Base-by-base conservation (phyloP, 2,329 filamentous ascomycete species). In the Xylariaceae sp. region DNA sequence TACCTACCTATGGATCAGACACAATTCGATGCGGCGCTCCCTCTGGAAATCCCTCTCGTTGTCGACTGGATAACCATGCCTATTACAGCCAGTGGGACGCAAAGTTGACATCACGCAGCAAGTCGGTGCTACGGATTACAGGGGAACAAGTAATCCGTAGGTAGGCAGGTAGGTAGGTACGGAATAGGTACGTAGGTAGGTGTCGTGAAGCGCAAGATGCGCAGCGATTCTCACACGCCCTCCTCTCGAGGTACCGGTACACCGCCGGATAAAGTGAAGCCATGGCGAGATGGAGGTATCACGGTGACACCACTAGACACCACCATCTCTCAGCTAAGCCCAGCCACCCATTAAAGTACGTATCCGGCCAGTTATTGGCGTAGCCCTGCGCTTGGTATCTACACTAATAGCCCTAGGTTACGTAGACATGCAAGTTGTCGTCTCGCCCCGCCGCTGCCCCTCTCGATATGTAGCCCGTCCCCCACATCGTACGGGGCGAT, bases 201-300 rank as follows among this genome's bases (percentile, higher is more conserved):
- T 18, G 17, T 18, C n/a, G 23, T 30, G 17, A 49, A 34, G 49
- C 6, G 30, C 50, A 58, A 50, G 50, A 37, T 11, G 10, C 30
- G 42, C 53, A 39, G 55, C 44, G 42, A 45, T 47, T 44, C 56
- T 17, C 37, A 39, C 42, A 54, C 17, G 50, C n/a, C 57, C 51
- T 15, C 4, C 4, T 9, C 5, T 49, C 7, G 13, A 35, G 9
- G 55, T 62, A 58, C 53, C 9, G 53, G 45, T 56, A 58, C 58
- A 63, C 56, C 58, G 56, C 59, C 58, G 59, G 61, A 58, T 56
- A 55, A n/a, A 61, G 58, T 55, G 18, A 53, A 50, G 44, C 53
- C 44, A 35, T 23, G 52, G 56, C 30, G 15, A 47, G 44, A 30
- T 30, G 37, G 30, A 17, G 47, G 15, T 54, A 60, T 60, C 56